phyloP scores from a whole-genome alignment of 2,329 filamentous ascomycete genomes.

The Lizonia empirigonia region DNA sequence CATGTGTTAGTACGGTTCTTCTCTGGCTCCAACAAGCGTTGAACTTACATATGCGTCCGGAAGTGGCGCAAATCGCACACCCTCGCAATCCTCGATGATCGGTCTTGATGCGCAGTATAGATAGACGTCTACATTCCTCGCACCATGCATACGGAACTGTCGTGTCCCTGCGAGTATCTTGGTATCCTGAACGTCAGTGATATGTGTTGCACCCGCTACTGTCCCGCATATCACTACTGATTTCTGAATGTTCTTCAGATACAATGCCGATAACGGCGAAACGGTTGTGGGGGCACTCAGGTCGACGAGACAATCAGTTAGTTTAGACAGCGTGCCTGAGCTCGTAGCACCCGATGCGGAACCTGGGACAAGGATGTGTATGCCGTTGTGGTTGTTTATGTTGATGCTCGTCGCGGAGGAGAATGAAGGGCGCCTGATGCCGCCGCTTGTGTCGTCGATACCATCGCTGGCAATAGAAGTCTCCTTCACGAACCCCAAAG shows the following conservation, averaged over 20 bases:
- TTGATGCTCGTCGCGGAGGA: constrained; percentile 63
- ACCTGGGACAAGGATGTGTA: constrained; percentile 77
- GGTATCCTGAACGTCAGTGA: constrained; percentile 75
- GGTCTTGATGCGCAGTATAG: constrained; percentile 80
- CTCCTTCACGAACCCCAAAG: neutral
- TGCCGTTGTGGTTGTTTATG: constrained; percentile 68
- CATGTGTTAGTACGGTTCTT: neutral
- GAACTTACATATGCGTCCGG: constrained; percentile 70
- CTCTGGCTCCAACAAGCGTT: too few species aligned
- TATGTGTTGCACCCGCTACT: constrained; percentile 79
- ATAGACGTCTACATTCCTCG: constrained; percentile 80
- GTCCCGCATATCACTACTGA: constrained; percentile 57
- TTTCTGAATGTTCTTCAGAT: constrained; percentile 67
- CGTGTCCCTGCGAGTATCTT: constrained; percentile 74
- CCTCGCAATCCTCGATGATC: constrained; percentile 88
- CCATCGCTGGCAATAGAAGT: neutral
- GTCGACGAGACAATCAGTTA: constrained; percentile 76
- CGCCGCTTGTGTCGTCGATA: constrained; percentile 11
- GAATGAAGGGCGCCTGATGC: constrained; percentile 58
- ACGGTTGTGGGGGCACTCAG: constrained; percentile 68
- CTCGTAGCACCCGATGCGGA: constrained; percentile 73
- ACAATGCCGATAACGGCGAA: constrained; percentile 69
- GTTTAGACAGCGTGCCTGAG: constrained; percentile 72
- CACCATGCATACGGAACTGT: constrained; percentile 95
- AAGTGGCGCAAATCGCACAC: constrained; percentile 78